Evolutionary conservation across 1,284 basidiomycete species (phyloP), one percentile per base, ranked within the genome.

Genomic region (Cerrena zonata): DNA sequence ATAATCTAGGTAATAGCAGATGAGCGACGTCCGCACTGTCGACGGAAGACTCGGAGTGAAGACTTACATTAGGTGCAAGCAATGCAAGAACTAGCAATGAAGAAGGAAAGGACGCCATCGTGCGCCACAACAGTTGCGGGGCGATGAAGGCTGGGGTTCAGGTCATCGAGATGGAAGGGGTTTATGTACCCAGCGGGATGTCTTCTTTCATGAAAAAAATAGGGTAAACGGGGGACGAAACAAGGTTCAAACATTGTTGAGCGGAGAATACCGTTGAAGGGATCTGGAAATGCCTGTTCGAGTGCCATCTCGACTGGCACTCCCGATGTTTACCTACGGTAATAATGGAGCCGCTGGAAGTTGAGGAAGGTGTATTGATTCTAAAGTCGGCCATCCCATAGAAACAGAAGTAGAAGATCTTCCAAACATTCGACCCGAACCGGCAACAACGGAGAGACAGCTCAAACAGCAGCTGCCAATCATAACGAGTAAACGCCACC

Each of bases 141-240:
- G 38, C 40, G 21, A 22, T 25, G 38, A 43, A 34, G 47, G 45
- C 30, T 45, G 47, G 37, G 48, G 48, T 23, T 26, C 10, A 18
- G n/a, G 12, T 11, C 15, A 23, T 24, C 19, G 10, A 30, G 22
- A 19, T 7, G 30, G 40, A 23, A 25, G n/a, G n/a, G 18, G 13
- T 44, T 56, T 56, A 45, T 46, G 48, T 56, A 51, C 40, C 25
- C 13, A 4, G 22, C 41, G 30, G n/a, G 30, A 34, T 34, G 30
- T 34, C 30, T 7, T 7, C 15, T 15, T 34, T 7, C 7, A 34
- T 7, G 30, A 15, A 34, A 34, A 34, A 34, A 15, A 34, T n/a
- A 34, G 15, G 30, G 30, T 7, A 34, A 15, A 7, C 30, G 15
- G 30, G 30, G 30, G 30, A n/a, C n/a, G 30, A 34, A 34, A 7